Conservation (phyloP, 805 yeast species). For the Alloascoidea hylecoeti region DNA sequence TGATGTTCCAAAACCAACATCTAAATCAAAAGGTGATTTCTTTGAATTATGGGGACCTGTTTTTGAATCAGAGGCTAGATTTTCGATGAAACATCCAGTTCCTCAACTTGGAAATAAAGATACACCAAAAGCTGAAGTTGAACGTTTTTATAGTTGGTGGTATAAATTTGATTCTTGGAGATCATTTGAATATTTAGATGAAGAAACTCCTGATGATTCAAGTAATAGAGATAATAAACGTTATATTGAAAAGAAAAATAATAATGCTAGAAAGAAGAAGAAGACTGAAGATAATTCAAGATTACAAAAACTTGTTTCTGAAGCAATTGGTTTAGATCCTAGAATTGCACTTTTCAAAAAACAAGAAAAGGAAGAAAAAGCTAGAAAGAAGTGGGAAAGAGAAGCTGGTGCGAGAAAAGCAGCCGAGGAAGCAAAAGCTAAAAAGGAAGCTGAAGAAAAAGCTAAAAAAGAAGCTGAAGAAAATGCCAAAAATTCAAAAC, state of each 20-base stretch:
- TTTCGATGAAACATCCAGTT: conserved; percentile 83
- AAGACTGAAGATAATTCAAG: conserved; percentile 96
- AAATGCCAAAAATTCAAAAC: conserved; percentile 50
- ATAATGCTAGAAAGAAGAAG: conserved; percentile 91
- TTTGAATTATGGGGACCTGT: conserved; percentile 87
- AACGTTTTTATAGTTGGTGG: conserved; percentile 83
- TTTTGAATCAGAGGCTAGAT: conserved; percentile 81
- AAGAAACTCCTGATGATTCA: conserved; percentile 98
- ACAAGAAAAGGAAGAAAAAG: conserved; percentile 89
- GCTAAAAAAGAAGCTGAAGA: conserved; percentile 68
- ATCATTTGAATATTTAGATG: conserved; percentile 94
- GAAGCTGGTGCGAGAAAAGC: conserved; percentile 97
- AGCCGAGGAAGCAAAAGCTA: conserved; percentile 80
- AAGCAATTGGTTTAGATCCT: conserved; percentile 86
- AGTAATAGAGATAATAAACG: conserved; percentile 99
- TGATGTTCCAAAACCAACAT: conserved; percentile 65
- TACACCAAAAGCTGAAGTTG: conserved; percentile 68
- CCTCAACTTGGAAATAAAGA: conserved; percentile 63
- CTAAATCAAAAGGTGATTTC: conserved; percentile 58
- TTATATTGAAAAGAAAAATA: conserved; percentile 93
- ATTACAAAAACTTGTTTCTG: conserved; percentile 70
- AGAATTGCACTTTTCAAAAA: conserved; percentile 90
- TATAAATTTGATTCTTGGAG: conserved; percentile 96
- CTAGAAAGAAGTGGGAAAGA: conserved; percentile 90
- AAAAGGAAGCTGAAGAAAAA: conserved; percentile 79